Percentiles rank a stretch among this genome's conserved stretches.
These are phyloP conservation scores for Pyrenopolyporus hunteri DNA, from an alignment of 495 filamentous ascomycete species.

Conservation along the genomic window DNA sequence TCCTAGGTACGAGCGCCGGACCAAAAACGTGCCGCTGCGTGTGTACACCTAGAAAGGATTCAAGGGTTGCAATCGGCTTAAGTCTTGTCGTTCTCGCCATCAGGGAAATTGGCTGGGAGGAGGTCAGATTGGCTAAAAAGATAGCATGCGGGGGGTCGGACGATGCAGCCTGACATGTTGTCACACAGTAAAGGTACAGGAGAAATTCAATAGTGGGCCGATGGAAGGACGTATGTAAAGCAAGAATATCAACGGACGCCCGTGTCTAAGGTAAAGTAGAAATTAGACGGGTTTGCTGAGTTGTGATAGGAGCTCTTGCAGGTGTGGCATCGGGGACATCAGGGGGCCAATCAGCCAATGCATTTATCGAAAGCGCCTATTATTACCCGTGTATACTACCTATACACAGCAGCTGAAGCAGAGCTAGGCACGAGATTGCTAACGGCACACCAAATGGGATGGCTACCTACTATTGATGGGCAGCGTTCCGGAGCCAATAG, in stretches of 20 bases:
- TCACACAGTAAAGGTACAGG: conserved; percentile 1
- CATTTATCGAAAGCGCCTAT: conserved; percentile 1
- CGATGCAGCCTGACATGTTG: neutral
- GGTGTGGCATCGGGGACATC: no score
- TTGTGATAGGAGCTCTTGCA: no score
- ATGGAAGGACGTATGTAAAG: conserved; percentile 9
- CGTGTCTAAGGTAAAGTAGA: neutral
- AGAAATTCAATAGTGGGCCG: conserved; percentile 5
- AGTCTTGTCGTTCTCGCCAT: conserved; percentile 58
- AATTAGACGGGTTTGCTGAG: conserved; percentile 2
- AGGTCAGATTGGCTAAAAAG: conserved; percentile 50
- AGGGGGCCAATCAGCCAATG: neutral
- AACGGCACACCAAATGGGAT: neutral
- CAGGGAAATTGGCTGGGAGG: conserved; percentile 58
- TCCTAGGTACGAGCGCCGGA: conserved; percentile 41
- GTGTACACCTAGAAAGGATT: conserved; percentile 56
- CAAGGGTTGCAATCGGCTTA: conserved; percentile 47
- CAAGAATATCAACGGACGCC: no score
- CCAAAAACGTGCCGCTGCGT: conserved; percentile 59
- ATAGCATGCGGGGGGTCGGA: conserved; percentile 32
- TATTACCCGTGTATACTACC: neutral
- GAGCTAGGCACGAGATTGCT: conserved; percentile 3
- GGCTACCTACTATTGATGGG: neutral
- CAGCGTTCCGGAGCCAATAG: neutral
- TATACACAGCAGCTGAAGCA: neutral